Percentiles rank a stretch among this genome's conserved stretches.
These are phyloP conservation scores for Mycena epipterygia DNA, from an alignment of 768 basidiomycete genomes.

Conservation along the genomic window DNA sequence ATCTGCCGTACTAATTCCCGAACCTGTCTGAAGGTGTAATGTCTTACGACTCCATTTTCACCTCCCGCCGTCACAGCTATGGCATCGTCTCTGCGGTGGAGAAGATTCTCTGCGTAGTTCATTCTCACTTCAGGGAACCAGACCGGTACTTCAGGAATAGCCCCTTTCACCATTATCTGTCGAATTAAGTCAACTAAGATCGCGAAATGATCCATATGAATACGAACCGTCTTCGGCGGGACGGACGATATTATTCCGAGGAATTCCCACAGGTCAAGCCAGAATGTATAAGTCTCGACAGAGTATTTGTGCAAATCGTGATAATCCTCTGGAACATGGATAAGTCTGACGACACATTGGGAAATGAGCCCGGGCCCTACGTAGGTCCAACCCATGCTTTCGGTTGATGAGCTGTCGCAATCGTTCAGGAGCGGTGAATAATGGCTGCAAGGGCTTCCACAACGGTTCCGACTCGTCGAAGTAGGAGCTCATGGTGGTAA, in stretches of 20 bases:
- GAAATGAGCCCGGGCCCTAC: slow-evolving; percentile 54
- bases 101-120: slow-evolving; percentile 82
- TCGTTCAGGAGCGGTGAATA: slow-evolving; percentile 61
- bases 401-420: slow-evolving; percentile 73
- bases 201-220: background rate
- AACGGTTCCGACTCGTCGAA: slow-evolving; percentile 41
- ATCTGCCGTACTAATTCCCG: slow-evolving; percentile 66
- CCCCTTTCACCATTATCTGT: slow-evolving; percentile 60
- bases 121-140: slow-evolving; percentile 79
- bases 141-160: slow-evolving; percentile 67
- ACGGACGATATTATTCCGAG: slow-evolving; percentile 73
- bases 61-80: slow-evolving; percentile 70
- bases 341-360: background rate
- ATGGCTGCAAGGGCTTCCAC: slow-evolving; percentile 66
- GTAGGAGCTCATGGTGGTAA: background rate
- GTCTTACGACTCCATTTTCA: slow-evolving; percentile 65
- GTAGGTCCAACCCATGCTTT: slow-evolving; percentile 69
- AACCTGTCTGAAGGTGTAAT: slow-evolving; percentile 69
- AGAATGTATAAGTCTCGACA: slow-evolving; percentile 73
- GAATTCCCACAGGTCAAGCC: slow-evolving; percentile 79
- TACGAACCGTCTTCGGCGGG: slow-evolving; percentile 60
- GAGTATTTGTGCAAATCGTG: slow-evolving; percentile 79
- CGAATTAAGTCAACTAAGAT: background rate
- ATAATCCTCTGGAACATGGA: slow-evolving; percentile 63
- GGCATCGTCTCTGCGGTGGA: slow-evolving; percentile 69